Base-by-base conservation (phyloP, 495 filamentous ascomycete species). In the Aspergillus carlsbadensis region DNA sequence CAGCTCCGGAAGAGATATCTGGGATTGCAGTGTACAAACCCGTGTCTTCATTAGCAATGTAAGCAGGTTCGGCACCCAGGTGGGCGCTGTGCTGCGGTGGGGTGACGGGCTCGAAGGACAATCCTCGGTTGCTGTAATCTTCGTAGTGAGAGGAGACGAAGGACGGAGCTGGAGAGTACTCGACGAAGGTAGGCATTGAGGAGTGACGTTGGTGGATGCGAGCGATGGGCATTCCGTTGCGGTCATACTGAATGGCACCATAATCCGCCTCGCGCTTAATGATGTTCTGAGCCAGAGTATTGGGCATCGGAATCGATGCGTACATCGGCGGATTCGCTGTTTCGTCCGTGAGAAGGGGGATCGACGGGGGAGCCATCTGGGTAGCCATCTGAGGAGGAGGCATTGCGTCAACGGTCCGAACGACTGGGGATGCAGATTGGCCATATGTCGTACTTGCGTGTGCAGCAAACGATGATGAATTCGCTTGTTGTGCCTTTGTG, bases 401-500 rank as follows among this genome's bases (percentile, higher is more conserved):
- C 87, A 91, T 91, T 59, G 85, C 87, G 74, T 90, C 94, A 77
- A 93, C 88, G 52, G 89, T 90, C 69, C 91, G 86, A 82, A 96
- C 88, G 60, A 92, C 85, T 71, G 93, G 84, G 70, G 91, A 85
- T 70, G 78, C 88, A 68, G 91, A 86, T 74, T 90, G 89, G 68
- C 89, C 84, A 80, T 86, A 92, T 71, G 87, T 85, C 67, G 78
- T 83, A 77, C 76, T 80, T 70, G 88, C 84, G 68, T 93, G 90
- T 59, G 88, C 89, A 77, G 84, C 90, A 81, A 97, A 97, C 22
- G 93, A 95, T 21, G 93, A 97, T 33, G 91, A 90, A 75, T 94
- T 98, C 69, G 91, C 91, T 82, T 98, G 95, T 77, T 98, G 95
- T 31, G 93, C 91, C 79, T 98, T 98, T 64, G 94, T 98, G 82